Conservation (phyloP, 2,329 filamentous ascomycete species). For the Fusarium annulatum region DNA sequence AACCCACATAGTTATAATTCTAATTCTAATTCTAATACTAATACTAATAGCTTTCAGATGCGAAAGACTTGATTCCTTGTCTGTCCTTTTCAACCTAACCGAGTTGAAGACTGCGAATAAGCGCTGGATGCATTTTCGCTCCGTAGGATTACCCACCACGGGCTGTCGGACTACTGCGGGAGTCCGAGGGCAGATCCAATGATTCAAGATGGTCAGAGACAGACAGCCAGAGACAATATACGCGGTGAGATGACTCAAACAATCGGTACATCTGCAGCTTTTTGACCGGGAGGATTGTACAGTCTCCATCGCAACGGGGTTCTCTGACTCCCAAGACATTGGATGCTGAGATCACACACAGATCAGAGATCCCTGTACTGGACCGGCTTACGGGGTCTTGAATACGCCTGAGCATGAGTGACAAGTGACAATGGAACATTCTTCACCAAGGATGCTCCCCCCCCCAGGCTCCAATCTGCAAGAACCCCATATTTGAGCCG, state of each 20-base stretch:
- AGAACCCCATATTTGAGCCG: background rate
- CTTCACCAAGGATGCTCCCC: background rate
- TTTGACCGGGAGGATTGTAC: background rate
- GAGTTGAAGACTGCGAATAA: constrained; percentile 5
- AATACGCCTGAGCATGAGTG: background rate
- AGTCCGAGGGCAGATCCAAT: constrained; percentile 33
- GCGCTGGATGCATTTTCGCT: constrained; percentile 2
- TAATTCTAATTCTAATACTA: background rate
- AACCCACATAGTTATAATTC: background rate
- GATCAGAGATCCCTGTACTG: background rate
- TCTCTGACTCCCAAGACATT: constrained; percentile 1
- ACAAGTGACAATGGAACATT: constrained; percentile 2
- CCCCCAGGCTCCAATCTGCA: background rate
- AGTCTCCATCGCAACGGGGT: background rate
- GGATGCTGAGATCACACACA: background rate
- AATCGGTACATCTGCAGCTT: background rate
- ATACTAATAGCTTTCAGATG: background rate
- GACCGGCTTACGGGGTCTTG: background rate
- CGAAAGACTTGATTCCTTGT: background rate
- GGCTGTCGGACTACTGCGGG: constrained; percentile 37
- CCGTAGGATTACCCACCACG: constrained; percentile 14
- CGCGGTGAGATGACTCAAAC: constrained; percentile 33
- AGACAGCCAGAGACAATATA: constrained; percentile 10
- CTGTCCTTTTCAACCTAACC: background rate
- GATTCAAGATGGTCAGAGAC: background rate